Evolutionary conservation across 371 early-diverging fungal genomes (phyloP), one percentile per base, ranked within the genome.

Genomic region (Entomophthora muscae): DNA sequence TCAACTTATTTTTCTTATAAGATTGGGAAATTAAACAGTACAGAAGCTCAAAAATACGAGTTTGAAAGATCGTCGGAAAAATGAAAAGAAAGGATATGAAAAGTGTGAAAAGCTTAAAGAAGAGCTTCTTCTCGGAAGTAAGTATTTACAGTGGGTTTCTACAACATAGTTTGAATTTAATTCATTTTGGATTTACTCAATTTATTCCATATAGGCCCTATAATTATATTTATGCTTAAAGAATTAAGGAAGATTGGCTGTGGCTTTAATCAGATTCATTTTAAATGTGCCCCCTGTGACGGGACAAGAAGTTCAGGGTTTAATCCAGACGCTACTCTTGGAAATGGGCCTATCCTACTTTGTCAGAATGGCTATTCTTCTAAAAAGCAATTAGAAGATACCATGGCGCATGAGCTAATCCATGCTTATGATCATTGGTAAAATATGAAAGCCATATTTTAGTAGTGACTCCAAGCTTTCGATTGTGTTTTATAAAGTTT

Each of bases 351-450:
- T 63, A 78, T 95, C 56, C 70, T 93, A 28, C 76, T 95, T 30
- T 95, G 95, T 73, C 85, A 89, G 67, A 91, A 93, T 69, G 72
- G 78, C 65, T 76, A 91, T 64, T 72, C 70, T 13, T 75, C 77
- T 53, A 86, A 88, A 69, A 72, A 72, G 17, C 87, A 86, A 66
- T 76, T 86, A 75, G 93, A 91, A 69, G 87, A 86, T 52, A 91
- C 93, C 0, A 83, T 95, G 79, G 90, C 88, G 1, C 96, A 95
- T 71, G 96, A 95, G 72, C 86, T 93, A 78, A 78, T 96, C n/a
- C 96, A 96, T 71, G 91, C 93, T 63, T 95, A 86, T 70, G 96
- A 95, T 68, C 83, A 89, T 67, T 85, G 83, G 63, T 66, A 55
- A 30, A 31, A 13, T 51, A 7, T 55, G 12, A 26, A 24, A 7